A percentile compares a stretch with the other conserved stretches of the same genome.
These are phyloP conservation scores for Brasilioporus rufonigricans DNA, from an alignment of 768 basidiomycete genomes.

Conservation along the genomic window DNA sequence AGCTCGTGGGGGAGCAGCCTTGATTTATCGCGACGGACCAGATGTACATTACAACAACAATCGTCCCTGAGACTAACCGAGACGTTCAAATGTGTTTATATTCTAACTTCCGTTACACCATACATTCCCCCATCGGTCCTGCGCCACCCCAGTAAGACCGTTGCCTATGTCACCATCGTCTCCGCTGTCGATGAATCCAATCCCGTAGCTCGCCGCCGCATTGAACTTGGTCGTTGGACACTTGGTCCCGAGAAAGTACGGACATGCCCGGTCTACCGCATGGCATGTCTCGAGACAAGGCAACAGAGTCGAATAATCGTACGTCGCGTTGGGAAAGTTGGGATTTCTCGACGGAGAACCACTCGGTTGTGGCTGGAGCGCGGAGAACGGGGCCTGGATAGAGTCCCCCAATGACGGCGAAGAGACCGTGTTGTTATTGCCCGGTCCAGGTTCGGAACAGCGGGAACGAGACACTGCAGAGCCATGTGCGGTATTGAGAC, in stretches of 20 bases:
- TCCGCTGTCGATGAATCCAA: slow-evolving; percentile 66
- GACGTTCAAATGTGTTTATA: too few species aligned
- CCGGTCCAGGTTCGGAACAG: slow-evolving; percentile 54
- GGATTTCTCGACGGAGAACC: slow-evolving; percentile 43
- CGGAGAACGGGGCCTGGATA: slow-evolving; percentile 43
- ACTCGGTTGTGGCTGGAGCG: slow-evolving; percentile 45
- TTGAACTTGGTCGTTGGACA: slow-evolving; percentile 66
- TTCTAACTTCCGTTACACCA: slow-evolving; percentile 58
- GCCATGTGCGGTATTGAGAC: slow-evolving; percentile 70
- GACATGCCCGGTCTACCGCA: slow-evolving; percentile 73
- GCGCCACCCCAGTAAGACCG: slow-evolving; percentile 52
- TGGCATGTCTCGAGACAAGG: slow-evolving; percentile 83
- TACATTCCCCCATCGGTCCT: slow-evolving; percentile 72
- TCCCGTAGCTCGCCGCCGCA: slow-evolving; percentile 67
- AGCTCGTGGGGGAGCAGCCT: too few species aligned
- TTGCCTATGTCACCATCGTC: slow-evolving; percentile 41
- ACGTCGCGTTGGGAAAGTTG: slow-evolving; percentile 43
- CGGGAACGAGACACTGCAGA: slow-evolving; percentile 74
- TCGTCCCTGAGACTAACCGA: too few species aligned
- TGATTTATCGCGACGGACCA: too few species aligned
- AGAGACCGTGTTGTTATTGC: slow-evolving; percentile 10
- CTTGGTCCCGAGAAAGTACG: slow-evolving; percentile 63
- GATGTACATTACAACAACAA: too few species aligned
- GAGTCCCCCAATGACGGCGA: slow-evolving; percentile 14
- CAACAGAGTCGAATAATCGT: slow-evolving; percentile 57